Percentiles rank a stretch among this genome's conserved stretches.
phyloP scores from a whole-genome alignment of 83 land plant species.

The Picea abies region DNA sequence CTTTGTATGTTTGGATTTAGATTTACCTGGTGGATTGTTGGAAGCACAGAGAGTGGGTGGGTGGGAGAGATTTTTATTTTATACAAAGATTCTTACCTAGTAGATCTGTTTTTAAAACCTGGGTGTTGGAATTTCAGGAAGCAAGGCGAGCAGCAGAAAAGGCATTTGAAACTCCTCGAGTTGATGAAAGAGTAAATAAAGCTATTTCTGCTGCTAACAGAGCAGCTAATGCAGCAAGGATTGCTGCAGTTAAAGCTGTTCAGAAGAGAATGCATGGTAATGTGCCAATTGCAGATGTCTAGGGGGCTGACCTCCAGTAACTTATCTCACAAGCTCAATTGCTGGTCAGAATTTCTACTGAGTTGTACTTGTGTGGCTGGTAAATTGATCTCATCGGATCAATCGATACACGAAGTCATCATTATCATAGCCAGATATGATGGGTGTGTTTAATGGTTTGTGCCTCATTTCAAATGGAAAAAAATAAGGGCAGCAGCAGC shows the following conservation, averaged over 20 bases:
- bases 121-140: constrained; percentile 44
- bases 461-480: neutral
- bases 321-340: neutral
- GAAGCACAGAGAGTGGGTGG: neutral
- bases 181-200: constrained; percentile 90
- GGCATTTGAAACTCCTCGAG: constrained; percentile 60
- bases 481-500: neutral
- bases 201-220: constrained; percentile 83
- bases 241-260: constrained; percentile 96
- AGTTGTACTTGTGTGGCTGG: neutral
- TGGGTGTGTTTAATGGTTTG: neutral
- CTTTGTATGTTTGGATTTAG: constrained; percentile 1
- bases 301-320: neutral
- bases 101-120: neutral
- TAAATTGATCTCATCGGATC: neutral
- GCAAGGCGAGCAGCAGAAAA: constrained; percentile 75
- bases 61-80: neutral
- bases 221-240: constrained; percentile 94
- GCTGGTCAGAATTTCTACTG: neutral
- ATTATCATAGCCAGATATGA: neutral
- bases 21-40: neutral
- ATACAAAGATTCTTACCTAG: neutral
- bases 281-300: neutral
- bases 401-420: neutral
- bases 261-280: constrained; percentile 53